Evolutionary conservation across 257 asterid species (phyloP).

Genomic region (Ehretia macrophylla): DNA sequence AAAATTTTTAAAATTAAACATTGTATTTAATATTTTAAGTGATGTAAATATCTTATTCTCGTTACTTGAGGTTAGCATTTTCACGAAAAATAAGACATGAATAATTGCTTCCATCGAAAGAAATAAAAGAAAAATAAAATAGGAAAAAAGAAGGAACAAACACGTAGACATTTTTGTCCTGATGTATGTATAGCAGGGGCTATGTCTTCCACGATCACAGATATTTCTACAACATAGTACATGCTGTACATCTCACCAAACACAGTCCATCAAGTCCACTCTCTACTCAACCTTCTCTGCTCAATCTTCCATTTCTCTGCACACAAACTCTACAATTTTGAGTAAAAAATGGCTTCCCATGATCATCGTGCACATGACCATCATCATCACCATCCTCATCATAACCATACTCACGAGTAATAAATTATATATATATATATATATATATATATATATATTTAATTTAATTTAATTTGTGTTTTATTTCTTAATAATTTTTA

Average conservation of each 20-base stretch:
- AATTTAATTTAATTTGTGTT: neutral
- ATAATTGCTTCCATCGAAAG: neutral
- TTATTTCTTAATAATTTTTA: neutral
- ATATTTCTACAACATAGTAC: neutral
- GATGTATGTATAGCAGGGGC: neutral
- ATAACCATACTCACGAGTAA: constrained; percentile 41
- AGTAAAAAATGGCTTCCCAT: constrained; percentile 45
- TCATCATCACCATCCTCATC: constrained; percentile 17
- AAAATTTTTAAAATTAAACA: no score
- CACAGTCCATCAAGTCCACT: neutral
- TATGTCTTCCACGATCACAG: neutral
- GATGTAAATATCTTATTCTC: no score
- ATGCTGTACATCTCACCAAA: no score
- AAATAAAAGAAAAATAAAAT: neutral
- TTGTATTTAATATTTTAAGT: no score
- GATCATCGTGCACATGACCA: constrained; percentile 29
- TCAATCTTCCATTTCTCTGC: neutral
- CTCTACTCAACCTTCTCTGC: neutral
- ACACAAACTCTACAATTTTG: neutral
- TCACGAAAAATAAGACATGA: no score
- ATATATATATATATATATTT: neutral
- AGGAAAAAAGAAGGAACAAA: neutral
- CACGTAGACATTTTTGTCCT: no score
- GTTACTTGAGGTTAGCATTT: no score
- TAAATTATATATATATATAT: neutral